Evolutionary conservation across 2,329 filamentous ascomycete species (phyloP), one percentile per base, ranked within the genome.

Genomic region (Fusarium tanahbumbuense): DNA sequence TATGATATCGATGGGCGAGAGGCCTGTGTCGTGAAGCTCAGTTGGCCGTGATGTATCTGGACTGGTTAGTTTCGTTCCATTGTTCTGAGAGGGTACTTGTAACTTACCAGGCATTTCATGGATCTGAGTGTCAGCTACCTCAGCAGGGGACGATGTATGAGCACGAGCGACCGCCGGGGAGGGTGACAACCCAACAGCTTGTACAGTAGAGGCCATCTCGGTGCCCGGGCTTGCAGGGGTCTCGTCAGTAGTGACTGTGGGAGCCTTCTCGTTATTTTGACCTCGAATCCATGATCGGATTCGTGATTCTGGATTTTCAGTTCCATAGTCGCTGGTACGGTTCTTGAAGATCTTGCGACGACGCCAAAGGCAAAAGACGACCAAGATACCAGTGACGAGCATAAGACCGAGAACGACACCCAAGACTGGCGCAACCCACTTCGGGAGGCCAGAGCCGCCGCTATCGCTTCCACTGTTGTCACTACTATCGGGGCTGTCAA

Each of bases 341-440:
- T 76, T 78, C 56, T 77, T 78, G 52, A 85, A 76, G n/a, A 82
- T 72, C 71, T 78, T 81, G 58, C 85, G 82, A 3, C 84, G 83
- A 10, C 86, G 83, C 78, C 84, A 87, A 22, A 91, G 79, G 22
- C 88, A 80, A 44, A 87, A 81, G 8, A 81, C 80, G 16, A 90
- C 81, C 25, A 85, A 78, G 8, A 86, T 64, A 20, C 84, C 83
- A 2, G 85, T 86, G 42, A 91, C 53, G 50, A 88, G 79, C 46
- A 90, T 83, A 42, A 91, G 70, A 5, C 88, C 88, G 3, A 90
- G 81, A 7, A 91, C 84, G 6, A 89, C 87, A 18, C 88, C 88
- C 1, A 91, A 78, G 4, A 92, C 86, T 1, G 90, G 88, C 0
- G 84, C 85, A 3, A 91, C 83, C 83, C 87, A 91, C 8, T 78